Percentiles rank a stretch among this genome's conserved stretches.
phyloP scores from a whole-genome alignment of 306 rosid species.

The Cercis canadensis region DNA sequence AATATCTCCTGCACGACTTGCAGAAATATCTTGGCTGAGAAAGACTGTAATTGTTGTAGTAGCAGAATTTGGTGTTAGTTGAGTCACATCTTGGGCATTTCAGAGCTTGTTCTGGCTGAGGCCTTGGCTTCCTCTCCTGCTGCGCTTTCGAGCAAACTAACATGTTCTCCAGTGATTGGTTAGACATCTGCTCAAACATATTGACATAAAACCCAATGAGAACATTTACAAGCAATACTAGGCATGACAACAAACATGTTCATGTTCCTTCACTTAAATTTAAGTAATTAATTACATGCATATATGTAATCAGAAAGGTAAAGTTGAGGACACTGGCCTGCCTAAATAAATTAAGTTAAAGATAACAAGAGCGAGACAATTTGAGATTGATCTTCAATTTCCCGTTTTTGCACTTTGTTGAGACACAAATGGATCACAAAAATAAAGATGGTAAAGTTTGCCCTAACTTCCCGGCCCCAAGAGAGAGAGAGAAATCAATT shows the following conservation, averaged over 20 bases:
- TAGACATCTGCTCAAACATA: constrained; percentile 66
- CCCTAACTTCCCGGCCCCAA: constrained; percentile 9
- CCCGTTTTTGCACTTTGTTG: constrained; percentile 17
- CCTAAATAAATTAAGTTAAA: too few relatives aligned
- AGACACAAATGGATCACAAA: neutral
- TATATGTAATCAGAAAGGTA: neutral
- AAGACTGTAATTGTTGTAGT: constrained; percentile 97
- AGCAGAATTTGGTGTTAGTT: constrained; percentile 90
- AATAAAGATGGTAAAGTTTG: constrained; percentile 18
- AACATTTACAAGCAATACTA: neutral
- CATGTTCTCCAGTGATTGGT: constrained; percentile 79
- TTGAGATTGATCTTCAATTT: neutral
- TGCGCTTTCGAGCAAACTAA: constrained; percentile 65
- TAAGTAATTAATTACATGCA: neutral
- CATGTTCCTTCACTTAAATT: neutral
- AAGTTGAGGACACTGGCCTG: neutral
- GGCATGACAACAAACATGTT: too few relatives aligned
- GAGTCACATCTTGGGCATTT: constrained; percentile 97
- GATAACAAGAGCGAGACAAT: neutral
- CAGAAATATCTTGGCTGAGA: constrained; percentile 96
- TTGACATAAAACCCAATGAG: neutral
- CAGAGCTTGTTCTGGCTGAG: constrained; percentile 83
- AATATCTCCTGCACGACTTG: constrained; percentile 94
- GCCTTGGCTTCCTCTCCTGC: constrained; percentile 69
- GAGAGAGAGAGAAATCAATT: neutral